Conservation (phyloP, 352 stramenopile species). For the Thalassiosira oceanica region DNA sequence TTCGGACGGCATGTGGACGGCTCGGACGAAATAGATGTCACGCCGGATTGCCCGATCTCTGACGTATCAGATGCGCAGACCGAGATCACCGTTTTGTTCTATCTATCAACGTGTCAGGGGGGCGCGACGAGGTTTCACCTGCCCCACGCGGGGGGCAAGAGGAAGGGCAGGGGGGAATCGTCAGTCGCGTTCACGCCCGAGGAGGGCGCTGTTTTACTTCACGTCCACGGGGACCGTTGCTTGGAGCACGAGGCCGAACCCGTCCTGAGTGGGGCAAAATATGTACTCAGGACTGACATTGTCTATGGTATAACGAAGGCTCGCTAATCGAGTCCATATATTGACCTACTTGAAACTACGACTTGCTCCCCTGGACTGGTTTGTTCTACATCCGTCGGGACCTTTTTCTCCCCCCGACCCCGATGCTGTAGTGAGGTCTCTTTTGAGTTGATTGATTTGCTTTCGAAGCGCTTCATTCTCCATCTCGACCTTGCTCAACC, state of each 20-base stretch:
- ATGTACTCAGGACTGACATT: no score
- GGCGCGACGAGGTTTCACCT: conserved; percentile 68
- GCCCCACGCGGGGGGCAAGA: conserved; percentile 9
- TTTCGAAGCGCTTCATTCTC: no score
- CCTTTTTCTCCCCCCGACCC: no score
- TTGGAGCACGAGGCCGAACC: conserved; percentile 69
- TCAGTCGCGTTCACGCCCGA: conserved; percentile 53
- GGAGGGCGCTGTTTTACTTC: conserved; percentile 60
- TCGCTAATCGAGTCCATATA: no score
- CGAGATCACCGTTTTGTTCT: conserved; percentile 74
- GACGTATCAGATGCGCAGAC: conserved; percentile 42
- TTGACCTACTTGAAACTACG: no score
- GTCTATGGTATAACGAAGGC: no score
- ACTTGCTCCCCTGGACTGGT: no score
- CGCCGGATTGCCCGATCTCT: neutral
- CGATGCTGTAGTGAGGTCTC: no score
- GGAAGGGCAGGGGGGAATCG: conserved; percentile 7
- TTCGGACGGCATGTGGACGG: conserved; percentile 72
- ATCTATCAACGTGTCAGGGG: conserved; percentile 61
- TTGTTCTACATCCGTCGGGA: no score
- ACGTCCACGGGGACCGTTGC: conserved; percentile 70
- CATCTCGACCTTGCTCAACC: no score
- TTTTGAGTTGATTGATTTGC: no score
- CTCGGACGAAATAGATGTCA: conserved; percentile 39
- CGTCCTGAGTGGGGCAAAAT: conserved; percentile 68